phyloP scores from a whole-genome alignment of 306 rosid genomes.

The Crotalaria pallida region DNA sequence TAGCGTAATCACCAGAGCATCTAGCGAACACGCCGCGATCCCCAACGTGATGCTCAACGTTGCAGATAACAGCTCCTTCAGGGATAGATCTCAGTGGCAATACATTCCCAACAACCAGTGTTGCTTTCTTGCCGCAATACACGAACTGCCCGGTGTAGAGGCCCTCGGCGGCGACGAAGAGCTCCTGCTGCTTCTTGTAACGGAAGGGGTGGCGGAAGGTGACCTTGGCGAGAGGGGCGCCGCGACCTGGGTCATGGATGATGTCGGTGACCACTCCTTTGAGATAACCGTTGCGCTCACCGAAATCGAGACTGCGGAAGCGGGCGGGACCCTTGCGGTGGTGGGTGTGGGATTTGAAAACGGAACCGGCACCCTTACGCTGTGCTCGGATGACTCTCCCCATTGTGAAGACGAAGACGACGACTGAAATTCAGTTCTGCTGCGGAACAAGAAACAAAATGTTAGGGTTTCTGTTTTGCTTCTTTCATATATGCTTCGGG shows the following conservation, averaged over 20 bases:
- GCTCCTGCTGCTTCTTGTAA: constrained; percentile 64
- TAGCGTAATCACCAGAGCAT: constrained; percentile 68
- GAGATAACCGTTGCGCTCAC: constrained; percentile 70
- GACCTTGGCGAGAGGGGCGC: constrained; percentile 76
- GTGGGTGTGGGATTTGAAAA: constrained; percentile 77
- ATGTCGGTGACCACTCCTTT: constrained; percentile 69
- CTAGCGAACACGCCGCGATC: constrained; percentile 80
- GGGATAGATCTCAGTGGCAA: constrained; percentile 64
- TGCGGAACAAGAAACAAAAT: background rate
- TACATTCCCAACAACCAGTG: constrained; percentile 67
- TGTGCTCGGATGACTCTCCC: constrained; percentile 78
- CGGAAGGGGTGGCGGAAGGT: constrained; percentile 69
- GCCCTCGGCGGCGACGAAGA: constrained; percentile 70
- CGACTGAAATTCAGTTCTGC: no score
- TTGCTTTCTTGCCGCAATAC: constrained; percentile 79
- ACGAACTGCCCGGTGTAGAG: constrained; percentile 69
- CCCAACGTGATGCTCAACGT: constrained; percentile 78
- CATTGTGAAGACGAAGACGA: constrained; percentile 16
- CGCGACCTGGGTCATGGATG: constrained; percentile 80
- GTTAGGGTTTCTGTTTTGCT: constrained; percentile 22
- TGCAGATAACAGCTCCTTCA: constrained; percentile 76
- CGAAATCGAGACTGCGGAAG: constrained; percentile 72
- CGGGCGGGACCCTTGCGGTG: constrained; percentile 79
- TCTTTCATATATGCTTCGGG: background rate
- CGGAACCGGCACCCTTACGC: constrained; percentile 85